phyloP scores from a whole-genome alignment of 1,284 basidiomycete genomes.

The Sporisorium sorghi region DNA sequence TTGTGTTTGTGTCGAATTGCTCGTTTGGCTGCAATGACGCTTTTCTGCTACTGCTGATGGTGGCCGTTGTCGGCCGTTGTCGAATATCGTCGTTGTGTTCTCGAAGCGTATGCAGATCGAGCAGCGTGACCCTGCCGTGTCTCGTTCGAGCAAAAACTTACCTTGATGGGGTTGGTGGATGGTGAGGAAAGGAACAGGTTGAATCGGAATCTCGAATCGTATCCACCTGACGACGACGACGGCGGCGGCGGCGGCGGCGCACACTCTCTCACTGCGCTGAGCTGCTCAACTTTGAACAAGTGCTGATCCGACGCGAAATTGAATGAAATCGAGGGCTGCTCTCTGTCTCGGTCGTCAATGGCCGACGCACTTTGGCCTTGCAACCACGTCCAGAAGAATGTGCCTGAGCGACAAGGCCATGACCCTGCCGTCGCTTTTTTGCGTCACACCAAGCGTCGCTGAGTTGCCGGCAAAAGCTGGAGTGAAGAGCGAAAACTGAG shows the following conservation, averaged over 20 bases:
- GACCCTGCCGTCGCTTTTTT: too few relatives aligned
- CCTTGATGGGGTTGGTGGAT: conserved; percentile 47
- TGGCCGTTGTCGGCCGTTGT: neutral
- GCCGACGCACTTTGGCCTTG: conserved; percentile 4
- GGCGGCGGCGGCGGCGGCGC: too few relatives aligned
- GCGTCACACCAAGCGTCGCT: conserved; percentile 6
- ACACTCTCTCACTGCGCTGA: neutral
- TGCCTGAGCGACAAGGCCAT: neutral
- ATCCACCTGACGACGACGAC: conserved; percentile 10
- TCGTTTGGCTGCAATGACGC: neutral
- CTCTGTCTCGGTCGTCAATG: neutral
- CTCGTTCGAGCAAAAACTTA: conserved; percentile 29
- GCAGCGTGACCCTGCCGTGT: conserved; percentile 25
- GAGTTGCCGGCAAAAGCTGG: too few relatives aligned
- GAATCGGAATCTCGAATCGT: conserved; percentile 21
- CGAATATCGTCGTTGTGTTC: neutral
- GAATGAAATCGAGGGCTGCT: neutral
- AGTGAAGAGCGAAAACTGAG: neutral
- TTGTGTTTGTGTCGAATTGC: neutral
- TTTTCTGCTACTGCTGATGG: too few relatives aligned
- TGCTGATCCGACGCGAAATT: neutral
- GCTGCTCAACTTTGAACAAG: neutral
- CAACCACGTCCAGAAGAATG: neutral
- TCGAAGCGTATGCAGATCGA: neutral
- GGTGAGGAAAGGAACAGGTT: conserved; percentile 39